Evolutionary conservation across 1,284 basidiomycete species (phyloP).

Genomic region (Tylopilus sp.): DNA sequence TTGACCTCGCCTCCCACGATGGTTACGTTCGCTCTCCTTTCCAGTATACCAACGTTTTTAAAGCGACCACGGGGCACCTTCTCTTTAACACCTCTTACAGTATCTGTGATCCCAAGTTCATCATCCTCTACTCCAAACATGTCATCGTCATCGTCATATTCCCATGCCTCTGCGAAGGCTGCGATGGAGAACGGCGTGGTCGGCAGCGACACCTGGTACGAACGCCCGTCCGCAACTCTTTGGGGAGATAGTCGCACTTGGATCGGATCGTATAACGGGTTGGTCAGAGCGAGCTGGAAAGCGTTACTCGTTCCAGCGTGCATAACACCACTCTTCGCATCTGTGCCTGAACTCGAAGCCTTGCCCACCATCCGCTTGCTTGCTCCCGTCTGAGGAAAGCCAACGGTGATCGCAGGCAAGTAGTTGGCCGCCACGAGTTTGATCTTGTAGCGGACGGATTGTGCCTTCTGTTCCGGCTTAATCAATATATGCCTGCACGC

Average conservation of each 20-base stretch:
- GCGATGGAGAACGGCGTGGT: conserved; percentile 75
- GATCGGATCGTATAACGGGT: conserved; percentile 92
- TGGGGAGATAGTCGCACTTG: conserved; percentile 80
- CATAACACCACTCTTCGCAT: conserved; percentile 46
- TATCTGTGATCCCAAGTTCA: conserved; percentile 42
- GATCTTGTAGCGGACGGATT: conserved; percentile 93
- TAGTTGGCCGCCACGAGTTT: conserved; percentile 94
- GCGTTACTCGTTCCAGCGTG: conserved; percentile 76
- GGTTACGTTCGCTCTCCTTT: conserved; percentile 83
- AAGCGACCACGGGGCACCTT: conserved; percentile 48
- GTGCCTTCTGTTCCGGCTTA: conserved; percentile 96
- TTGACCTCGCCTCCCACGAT: conserved; percentile 81
- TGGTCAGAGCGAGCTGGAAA: conserved; percentile 86
- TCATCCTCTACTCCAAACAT: conserved; percentile 76
- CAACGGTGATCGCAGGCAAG: conserved; percentile 80
- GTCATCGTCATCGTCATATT: conserved; percentile 89
- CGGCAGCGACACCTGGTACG: conserved; percentile 73
- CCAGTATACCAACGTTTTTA: conserved; percentile 74
- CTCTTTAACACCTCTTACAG: conserved; percentile 34
- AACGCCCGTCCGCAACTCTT: conserved; percentile 41
- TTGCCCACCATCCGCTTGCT: conserved; percentile 49
- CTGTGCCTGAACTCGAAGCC: conserved; percentile 39
- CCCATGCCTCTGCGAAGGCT: conserved; percentile 92
- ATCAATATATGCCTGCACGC: conserved; percentile 94
- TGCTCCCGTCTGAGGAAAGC: conserved; percentile 55